These are phyloP conservation scores for Lagerstroemia fauriei DNA, from an alignment of 441 rosid genomes.

Conservation along the genomic window DNA sequence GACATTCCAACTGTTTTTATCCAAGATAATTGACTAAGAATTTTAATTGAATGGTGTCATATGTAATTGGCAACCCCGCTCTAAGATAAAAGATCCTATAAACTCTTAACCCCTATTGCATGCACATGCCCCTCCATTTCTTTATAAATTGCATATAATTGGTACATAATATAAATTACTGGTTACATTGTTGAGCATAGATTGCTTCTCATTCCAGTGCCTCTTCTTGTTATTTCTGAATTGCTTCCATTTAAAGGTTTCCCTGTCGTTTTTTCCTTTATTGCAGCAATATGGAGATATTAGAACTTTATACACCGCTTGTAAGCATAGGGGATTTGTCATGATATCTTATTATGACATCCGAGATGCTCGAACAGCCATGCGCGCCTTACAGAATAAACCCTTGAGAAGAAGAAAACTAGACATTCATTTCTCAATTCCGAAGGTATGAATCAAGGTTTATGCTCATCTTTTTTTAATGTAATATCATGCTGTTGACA, in stretches of 20 bases:
- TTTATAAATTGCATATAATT: neutral
- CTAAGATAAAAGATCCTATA: neutral
- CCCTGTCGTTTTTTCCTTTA: slow-evolving; percentile 9
- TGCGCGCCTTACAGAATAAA: slow-evolving; percentile 80
- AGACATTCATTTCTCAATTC: slow-evolving; percentile 87
- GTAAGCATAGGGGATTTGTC: slow-evolving; percentile 90
- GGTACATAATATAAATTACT: neutral
- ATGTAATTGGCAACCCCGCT: neutral
- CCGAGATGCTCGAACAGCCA: slow-evolving; percentile 82
- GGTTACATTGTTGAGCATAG: neutral
- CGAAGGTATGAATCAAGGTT: slow-evolving; percentile 52
- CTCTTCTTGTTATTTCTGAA: slow-evolving; percentile 15
- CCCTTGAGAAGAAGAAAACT: slow-evolving; percentile 77
- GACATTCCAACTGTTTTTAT: neutral
- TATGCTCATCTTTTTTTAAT: slow-evolving; percentile 20
- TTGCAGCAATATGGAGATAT: slow-evolving; percentile 83
- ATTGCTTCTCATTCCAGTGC: neutral
- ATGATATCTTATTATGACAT: slow-evolving; percentile 91
- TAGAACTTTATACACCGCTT: slow-evolving; percentile 78
- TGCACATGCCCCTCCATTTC: neutral
- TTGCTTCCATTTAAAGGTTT: slow-evolving; percentile 21
- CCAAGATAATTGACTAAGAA: neutral
- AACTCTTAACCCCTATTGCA: neutral
- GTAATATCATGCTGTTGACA: slow-evolving; percentile 20
- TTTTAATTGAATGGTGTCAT: neutral